A percentile compares a stretch with the other conserved stretches of the same genome.
phyloP scores from a whole-genome alignment of 2,329 filamentous ascomycete species.

The Coniochaeta sp. region DNA sequence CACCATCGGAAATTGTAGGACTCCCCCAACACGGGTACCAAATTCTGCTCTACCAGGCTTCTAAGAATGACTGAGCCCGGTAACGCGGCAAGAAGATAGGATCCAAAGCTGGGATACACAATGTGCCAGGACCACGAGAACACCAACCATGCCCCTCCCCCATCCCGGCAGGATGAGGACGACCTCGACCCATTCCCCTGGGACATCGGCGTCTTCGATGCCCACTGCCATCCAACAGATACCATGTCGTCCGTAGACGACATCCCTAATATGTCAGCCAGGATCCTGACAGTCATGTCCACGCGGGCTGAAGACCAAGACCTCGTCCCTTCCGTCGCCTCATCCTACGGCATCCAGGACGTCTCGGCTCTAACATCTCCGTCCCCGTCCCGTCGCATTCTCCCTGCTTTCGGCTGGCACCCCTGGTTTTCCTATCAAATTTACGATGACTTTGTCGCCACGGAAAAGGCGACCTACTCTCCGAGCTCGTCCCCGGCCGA shows the following conservation, averaged over 20 bases:
- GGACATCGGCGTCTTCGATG: conserved; percentile 66
- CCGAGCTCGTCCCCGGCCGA: conserved; percentile 12
- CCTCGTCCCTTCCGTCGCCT: conserved; percentile 58
- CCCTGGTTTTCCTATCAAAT: conserved; percentile 80
- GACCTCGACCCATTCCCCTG: conserved; percentile 49
- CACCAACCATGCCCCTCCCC: not conserved
- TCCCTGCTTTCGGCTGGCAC: conserved; percentile 82
- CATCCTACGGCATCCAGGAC: conserved; percentile 38
- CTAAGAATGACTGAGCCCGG: no score
- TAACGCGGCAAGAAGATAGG: not conserved
- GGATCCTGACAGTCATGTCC: conserved; percentile 66
- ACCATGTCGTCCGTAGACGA: conserved; percentile 54
- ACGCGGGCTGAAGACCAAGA: conserved; percentile 69
- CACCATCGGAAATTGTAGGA: no score
- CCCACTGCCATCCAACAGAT: conserved; percentile 81
- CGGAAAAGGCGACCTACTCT: conserved; percentile 27
- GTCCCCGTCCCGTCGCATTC: conserved; percentile 10
- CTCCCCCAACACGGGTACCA: no score
- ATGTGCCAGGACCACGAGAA: conserved; percentile 4
- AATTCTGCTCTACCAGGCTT: no score
- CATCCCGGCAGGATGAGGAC: not conserved
- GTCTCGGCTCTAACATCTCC: not conserved
- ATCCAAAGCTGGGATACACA: not conserved
- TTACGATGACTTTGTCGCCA: conserved; percentile 46
- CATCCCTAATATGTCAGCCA: conserved; percentile 59